A percentile compares a stretch with the other conserved stretches of the same genome.
Conservation (phyloP, 192 early-diverging fungal genomes). For the Dissophora globulifera region DNA sequence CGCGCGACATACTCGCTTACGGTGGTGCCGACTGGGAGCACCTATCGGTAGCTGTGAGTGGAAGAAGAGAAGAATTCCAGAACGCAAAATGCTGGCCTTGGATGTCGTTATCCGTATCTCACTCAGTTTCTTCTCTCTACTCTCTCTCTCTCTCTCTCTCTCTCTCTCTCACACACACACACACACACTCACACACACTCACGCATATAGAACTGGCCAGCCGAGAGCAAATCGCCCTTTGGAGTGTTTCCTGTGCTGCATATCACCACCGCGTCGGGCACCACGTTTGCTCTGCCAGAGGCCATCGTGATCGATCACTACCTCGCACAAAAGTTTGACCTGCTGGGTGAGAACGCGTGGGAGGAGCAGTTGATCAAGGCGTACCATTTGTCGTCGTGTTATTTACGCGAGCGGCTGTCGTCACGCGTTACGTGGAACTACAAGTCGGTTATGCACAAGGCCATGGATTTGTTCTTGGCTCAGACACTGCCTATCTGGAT, state of each 20-base stretch:
- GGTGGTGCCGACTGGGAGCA: slow-evolving; percentile 35
- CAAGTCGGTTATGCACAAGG: slow-evolving; percentile 29
- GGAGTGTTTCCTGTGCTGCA: slow-evolving; percentile 35
- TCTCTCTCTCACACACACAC: too few species aligned
- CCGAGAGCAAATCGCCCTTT: slow-evolving; percentile 20
- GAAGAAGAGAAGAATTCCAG: too few species aligned
- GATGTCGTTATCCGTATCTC: too few species aligned
- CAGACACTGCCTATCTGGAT: slow-evolving; percentile 25
- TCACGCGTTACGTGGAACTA: slow-evolving; percentile 39
- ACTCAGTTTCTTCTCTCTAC: neutral
- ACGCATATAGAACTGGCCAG: slow-evolving; percentile 43
- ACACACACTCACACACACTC: too few species aligned
- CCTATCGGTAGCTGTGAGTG: too few species aligned
- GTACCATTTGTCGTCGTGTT: slow-evolving; percentile 22
- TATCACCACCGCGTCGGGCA: slow-evolving; percentile 25
- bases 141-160: neutral
- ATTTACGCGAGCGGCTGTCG: slow-evolving; percentile 25
- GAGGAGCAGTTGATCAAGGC: slow-evolving; percentile 40
- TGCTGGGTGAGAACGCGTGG: slow-evolving; percentile 43
- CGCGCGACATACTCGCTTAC: slow-evolving; percentile 38
- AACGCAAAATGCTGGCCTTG: too few species aligned
- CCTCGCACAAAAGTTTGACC: slow-evolving; percentile 36
- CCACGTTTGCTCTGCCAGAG: slow-evolving; percentile 10
- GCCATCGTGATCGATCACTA: slow-evolving; percentile 26
- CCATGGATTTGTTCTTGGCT: slow-evolving; percentile 8